Evolutionary conservation across 306 rosid genomes (phyloP), one percentile per base, ranked within the genome.

Genomic region (Amphicarpaea edgeworthii): DNA sequence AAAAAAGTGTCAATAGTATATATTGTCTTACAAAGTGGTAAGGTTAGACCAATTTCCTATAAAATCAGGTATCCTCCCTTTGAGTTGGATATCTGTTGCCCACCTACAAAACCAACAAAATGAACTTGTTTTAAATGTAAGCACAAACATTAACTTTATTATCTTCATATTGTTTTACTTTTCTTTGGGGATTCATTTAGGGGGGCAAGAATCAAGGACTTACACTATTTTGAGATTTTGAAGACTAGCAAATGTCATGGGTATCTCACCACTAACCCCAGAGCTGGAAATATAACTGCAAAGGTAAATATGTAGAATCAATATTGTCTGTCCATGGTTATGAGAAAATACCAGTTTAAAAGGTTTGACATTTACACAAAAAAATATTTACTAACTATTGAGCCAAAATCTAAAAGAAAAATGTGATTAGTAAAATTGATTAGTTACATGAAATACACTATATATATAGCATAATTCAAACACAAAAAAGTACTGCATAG

Each of bases 231-330:
- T 3, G 73, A 90, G 55, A 73, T 54, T 88, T 26, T 0, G 40
- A 1, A 90, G 82, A 47, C 82, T 64, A 2, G 89, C 76, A 85
- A 90, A 88, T 70, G 93, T 79, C 46, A 75, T 71, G 72, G 93
- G 96, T 79, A 90, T 85, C 77, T 67, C 78, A 9, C 96, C 93
- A 11, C 88, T 65, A 32, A 88, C 57, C 70, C 93, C 91, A 26
- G 86, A 81, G 61, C 93, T 90, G 76, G 62, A 86, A 50, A 88
- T 20, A 53, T 86, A 90, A 41, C 93, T 88, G 84, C 24, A 71
- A 34, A 47, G 0, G 60, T 23, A 51, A 82, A 58, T 5, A 12
- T 26, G 11, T 5, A 4, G 5, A 26, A 58, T 58, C 34, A 58
- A 26, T n/a, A n/a, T n/a, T 26, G 64, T 58, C 38, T 57, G 14